A percentile compares a stretch with the other conserved stretches of the same genome.
phyloP scores from a whole-genome alignment of 2,329 filamentous ascomycete species.

The Fusarium nygamai region DNA sequence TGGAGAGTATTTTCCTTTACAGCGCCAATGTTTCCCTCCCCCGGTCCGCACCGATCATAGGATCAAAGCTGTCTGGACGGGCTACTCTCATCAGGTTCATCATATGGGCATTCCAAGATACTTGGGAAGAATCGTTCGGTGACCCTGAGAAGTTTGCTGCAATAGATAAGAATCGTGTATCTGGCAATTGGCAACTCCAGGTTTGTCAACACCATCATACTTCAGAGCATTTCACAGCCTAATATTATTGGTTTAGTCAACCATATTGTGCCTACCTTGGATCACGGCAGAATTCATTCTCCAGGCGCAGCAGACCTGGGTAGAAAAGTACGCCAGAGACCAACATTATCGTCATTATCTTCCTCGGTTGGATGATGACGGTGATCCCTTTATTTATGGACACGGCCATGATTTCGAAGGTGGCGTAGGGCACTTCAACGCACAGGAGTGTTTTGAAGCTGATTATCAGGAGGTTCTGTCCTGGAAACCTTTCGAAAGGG shows the following conservation, averaged over 20 bases:
- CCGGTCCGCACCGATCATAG: conserved; percentile 55
- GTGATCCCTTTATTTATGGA: conserved; percentile 14
- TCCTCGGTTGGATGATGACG: conserved; percentile 19
- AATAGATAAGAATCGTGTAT: conserved; percentile 11
- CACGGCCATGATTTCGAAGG: conserved; percentile 36
- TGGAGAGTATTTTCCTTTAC: conserved; percentile 62
- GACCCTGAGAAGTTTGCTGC: conserved; percentile 25
- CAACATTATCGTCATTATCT: conserved; percentile 49
- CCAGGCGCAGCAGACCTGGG: conserved; percentile 60
- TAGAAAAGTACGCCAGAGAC: conserved; percentile 49
- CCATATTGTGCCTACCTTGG: conserved; percentile 57
- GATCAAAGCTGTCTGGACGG: conserved; percentile 56
- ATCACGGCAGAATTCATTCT: conserved; percentile 57
- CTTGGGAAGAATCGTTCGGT: conserved; percentile 53
- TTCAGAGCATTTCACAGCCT: background rate
- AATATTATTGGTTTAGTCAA: conserved; percentile 47
- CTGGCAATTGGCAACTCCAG: conserved; percentile 56
- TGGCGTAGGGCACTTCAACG: conserved; percentile 45
- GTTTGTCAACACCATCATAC: conserved; percentile 45
- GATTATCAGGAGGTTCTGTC: conserved; percentile 46
- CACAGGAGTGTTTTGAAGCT: conserved; percentile 49
- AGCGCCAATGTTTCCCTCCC: conserved; percentile 61
- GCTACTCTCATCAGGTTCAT: conserved; percentile 51
- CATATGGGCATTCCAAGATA: conserved; percentile 50
- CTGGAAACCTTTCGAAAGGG: conserved; percentile 36